phyloP scores from a whole-genome alignment of 345 rosid species.

The Sapria himalayana region DNA sequence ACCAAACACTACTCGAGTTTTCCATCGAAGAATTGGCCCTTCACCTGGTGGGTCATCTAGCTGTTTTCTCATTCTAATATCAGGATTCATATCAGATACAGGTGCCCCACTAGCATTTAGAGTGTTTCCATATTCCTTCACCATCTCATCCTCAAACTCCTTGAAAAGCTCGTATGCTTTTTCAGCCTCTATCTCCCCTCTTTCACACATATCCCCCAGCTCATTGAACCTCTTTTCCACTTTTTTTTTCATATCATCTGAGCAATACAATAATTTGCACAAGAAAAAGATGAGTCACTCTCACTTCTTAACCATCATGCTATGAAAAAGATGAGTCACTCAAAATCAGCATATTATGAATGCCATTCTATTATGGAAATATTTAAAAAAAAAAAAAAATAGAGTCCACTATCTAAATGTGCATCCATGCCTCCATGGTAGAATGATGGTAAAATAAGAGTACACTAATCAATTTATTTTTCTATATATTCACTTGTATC shows the following conservation, averaged over 20 bases:
- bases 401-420: no score
- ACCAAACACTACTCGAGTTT: constrained; percentile 61
- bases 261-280: no score
- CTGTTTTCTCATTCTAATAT: constrained; percentile 26
- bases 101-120: constrained; percentile 51
- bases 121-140: constrained; percentile 35
- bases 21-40: constrained; percentile 88
- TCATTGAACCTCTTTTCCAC: constrained; percentile 62
- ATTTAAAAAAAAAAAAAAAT: no score
- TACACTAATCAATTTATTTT: no score
- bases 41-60: constrained; percentile 70
- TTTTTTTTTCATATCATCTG: constrained; percentile 71
- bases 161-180: constrained; percentile 69
- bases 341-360: no score
- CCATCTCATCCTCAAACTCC: constrained; percentile 75
- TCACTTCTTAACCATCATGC: no score
- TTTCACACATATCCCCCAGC: constrained; percentile 74
- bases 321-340: no score
- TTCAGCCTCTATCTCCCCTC: constrained; percentile 50
- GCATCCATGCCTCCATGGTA: no score
- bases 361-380: no score
- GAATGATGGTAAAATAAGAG: no score
- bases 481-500: no score
- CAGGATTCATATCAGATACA: constrained; percentile 30
- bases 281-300: neutral